Evolutionary conservation across 441 rosid genomes (phyloP).

Genomic region (Euphorbia celastroides): DNA sequence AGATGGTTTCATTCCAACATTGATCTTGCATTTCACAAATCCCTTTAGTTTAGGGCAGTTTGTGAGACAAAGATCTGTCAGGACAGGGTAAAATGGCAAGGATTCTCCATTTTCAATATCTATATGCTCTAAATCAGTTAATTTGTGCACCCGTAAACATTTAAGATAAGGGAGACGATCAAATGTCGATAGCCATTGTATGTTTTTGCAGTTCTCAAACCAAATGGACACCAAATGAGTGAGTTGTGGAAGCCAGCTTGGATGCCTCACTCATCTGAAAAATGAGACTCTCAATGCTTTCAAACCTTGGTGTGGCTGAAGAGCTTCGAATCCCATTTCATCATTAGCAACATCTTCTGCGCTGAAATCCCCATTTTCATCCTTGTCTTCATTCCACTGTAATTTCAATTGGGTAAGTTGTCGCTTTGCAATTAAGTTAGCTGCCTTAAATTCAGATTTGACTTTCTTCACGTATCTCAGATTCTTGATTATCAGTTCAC

Average conservation of each 20-base stretch:
- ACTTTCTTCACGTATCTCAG: not conserved
- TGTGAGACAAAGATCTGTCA: not conserved
- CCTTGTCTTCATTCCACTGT: not conserved
- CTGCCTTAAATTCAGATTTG: not conserved
- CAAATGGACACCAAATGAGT: not conserved
- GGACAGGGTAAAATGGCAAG: not conserved
- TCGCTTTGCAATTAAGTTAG: not conserved
- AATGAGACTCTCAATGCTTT: not conserved
- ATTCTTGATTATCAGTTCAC: not conserved
- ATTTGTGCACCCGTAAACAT: no score
- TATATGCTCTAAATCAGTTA: not conserved
- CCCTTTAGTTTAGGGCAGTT: not conserved
- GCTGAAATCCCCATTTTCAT: not conserved
- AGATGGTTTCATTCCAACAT: not conserved
- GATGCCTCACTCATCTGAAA: slow-evolving; percentile 12
- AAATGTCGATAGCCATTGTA: not conserved
- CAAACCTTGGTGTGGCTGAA: slow-evolving; percentile 8
- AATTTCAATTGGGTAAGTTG: not conserved
- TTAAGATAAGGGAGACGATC: not conserved
- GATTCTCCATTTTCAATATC: not conserved
- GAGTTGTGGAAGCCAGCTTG: slow-evolving; percentile 17
- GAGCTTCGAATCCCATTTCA: not conserved
- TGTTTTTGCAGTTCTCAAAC: not conserved
- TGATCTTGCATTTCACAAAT: not conserved
- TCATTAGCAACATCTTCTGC: not conserved